A percentile compares a stretch with the other conserved stretches of the same genome.
Conservation (phyloP, 192 early-diverging fungal genomes). For the Geranomyces michiganensis region DNA sequence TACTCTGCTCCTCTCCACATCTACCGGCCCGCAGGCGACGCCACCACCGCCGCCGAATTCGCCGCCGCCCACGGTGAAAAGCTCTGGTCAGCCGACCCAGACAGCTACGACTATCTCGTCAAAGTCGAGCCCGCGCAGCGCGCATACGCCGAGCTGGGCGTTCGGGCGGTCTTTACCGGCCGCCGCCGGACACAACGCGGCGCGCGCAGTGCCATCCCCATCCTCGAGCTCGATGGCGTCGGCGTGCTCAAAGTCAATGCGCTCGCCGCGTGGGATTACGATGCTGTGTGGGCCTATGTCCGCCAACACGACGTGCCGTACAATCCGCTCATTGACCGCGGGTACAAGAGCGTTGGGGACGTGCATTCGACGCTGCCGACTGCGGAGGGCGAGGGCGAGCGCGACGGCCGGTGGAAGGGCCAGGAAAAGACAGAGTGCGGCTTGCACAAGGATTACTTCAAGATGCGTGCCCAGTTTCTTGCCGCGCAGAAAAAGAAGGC, state of each 20-base stretch:
- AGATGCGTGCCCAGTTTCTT: slow-evolving; percentile 80
- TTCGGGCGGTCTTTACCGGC: slow-evolving; percentile 85
- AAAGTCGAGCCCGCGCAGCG: slow-evolving; percentile 93
- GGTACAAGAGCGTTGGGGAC: slow-evolving; percentile 92
- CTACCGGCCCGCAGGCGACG: slow-evolving; percentile 70
- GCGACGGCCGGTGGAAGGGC: slow-evolving; percentile 87
- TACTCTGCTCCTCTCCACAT: slow-evolving; percentile 73
- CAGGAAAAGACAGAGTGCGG: slow-evolving; percentile 93
- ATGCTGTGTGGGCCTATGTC: slow-evolving; percentile 86
- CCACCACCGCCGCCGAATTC: slow-evolving; percentile 66
- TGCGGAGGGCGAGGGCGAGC: slow-evolving; percentile 70
- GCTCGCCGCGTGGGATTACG: slow-evolving; percentile 87
- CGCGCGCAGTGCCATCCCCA: slow-evolving; percentile 72
- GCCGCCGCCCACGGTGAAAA: slow-evolving; percentile 70
- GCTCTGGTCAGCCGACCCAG: slow-evolving; percentile 82
- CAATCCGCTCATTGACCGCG: slow-evolving; percentile 84
- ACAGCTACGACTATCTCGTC: slow-evolving; percentile 78
- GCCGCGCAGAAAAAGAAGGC: slow-evolving; percentile 73
- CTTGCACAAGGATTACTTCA: slow-evolving; percentile 95
- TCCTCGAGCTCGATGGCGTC: slow-evolving; percentile 80
- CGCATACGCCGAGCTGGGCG: slow-evolving; percentile 75
- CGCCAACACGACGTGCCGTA: slow-evolving; percentile 85
- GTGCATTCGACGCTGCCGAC: slow-evolving; percentile 84
- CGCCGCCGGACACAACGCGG: slow-evolving; percentile 82
- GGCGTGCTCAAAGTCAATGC: slow-evolving; percentile 91